Evolutionary conservation across 495 filamentous ascomycete species (phyloP).

Genomic region (Antarctomyces pellizariae): DNA sequence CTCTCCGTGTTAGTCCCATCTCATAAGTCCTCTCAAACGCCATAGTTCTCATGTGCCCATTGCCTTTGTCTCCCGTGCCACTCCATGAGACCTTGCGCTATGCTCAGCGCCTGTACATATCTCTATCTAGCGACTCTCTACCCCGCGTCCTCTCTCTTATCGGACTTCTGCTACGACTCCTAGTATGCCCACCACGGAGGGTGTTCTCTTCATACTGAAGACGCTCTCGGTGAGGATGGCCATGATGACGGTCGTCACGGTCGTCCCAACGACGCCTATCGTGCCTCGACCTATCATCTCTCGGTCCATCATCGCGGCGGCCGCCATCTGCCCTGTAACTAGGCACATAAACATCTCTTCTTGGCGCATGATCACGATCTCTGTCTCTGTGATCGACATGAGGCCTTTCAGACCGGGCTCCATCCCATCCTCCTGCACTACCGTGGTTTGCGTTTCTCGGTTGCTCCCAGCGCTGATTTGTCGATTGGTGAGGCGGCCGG

Average conservation of each 20-base stretch:
- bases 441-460: neutral
- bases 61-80: too few species aligned
- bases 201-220: constrained; percentile 24
- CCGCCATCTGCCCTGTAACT: constrained; percentile 18
- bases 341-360: constrained; percentile 37
- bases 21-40: too few species aligned
- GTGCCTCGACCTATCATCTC: constrained; percentile 13
- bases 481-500: constrained; percentile 10
- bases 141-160: constrained; percentile 12
- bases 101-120: constrained; percentile 5
- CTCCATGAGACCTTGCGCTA: too few species aligned
- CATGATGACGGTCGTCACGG: constrained; percentile 19
- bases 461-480: constrained; percentile 5
- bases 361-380: constrained; percentile 13
- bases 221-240: constrained; percentile 16
- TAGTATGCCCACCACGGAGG: constrained; percentile 20
- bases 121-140: constrained; percentile 7
- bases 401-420: constrained; percentile 14
- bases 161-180: constrained; percentile 26
- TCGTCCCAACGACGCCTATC: constrained; percentile 24
- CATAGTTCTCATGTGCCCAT: too few species aligned
- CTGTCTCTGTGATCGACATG: constrained; percentile 13
- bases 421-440: constrained; percentile 7
- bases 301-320: constrained; percentile 2
- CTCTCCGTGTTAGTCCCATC: too few species aligned